These are phyloP conservation scores for Gaeumannomyces sp. DNA, from an alignment of 2,329 filamentous ascomycete genomes.

Conservation along the genomic window DNA sequence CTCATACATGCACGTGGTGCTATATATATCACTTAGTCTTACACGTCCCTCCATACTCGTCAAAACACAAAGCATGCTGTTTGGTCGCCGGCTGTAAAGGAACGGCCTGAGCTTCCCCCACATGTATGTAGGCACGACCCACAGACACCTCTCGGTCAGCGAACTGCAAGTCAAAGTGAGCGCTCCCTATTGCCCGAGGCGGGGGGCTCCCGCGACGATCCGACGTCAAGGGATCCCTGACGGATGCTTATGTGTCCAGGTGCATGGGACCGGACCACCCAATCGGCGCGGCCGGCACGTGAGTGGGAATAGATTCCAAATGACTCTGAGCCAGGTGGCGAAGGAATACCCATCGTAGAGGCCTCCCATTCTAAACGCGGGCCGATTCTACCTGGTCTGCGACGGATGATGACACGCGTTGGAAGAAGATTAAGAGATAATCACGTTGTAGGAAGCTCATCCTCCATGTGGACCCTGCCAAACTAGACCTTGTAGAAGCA, in stretches of 20 bases:
- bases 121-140: too few species aligned
- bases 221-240: neutral
- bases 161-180: neutral
- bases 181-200: neutral
- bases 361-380: neutral
- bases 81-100: neutral
- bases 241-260: neutral
- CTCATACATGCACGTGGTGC: too few species aligned
- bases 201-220: neutral
- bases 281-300: neutral
- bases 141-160: neutral
- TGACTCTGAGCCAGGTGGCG: neutral
- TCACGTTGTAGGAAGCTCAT: neutral
- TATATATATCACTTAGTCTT: neutral
- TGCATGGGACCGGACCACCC: neutral
- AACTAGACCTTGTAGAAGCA: conserved; percentile 87
- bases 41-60: too few species aligned
- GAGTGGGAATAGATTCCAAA: neutral
- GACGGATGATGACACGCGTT: neutral
- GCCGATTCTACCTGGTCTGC: neutral
- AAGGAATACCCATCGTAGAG: neutral
- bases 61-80: too few species aligned
- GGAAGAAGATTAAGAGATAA: neutral
- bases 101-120: neutral
- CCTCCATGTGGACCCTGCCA: neutral